phyloP scores from a whole-genome alignment of 805 yeast species.

The Pichia heedii region DNA sequence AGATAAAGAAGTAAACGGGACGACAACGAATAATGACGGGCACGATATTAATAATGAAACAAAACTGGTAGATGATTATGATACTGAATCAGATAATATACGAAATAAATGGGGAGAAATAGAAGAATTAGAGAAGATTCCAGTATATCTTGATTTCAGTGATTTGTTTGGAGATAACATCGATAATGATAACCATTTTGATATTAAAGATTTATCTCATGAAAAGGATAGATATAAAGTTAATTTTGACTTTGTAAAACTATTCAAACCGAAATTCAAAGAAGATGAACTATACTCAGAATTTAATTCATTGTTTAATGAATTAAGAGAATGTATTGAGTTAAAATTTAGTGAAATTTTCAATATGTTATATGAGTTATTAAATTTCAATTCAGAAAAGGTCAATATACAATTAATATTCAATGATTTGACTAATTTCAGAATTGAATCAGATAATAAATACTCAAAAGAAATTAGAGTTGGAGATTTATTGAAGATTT shows the following conservation, averaged over 20 bases:
- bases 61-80: background rate
- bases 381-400: background rate
- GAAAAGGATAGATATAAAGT: constrained; percentile 1
- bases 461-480: constrained; percentile 11
- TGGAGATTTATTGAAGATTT: constrained; percentile 16
- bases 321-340: constrained; percentile 7
- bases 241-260: constrained; percentile 17
- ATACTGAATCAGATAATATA: no score
- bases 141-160: constrained; percentile 23
- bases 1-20: background rate
- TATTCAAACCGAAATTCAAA: constrained; percentile 14
- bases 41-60: background rate
- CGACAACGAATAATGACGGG: no score
- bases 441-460: constrained; percentile 19
- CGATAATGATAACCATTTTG: background rate
- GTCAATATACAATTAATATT: constrained; percentile 11
- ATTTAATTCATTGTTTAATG: constrained; percentile 15
- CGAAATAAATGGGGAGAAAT: no score
- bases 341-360: constrained; percentile 10
- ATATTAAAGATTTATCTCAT: background rate
- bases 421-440: constrained; percentile 16
- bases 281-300: constrained; percentile 21
- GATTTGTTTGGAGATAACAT: background rate
- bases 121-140: constrained; percentile 8
- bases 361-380: constrained; percentile 2